Percentiles rank a stretch among this genome's conserved stretches.
Conservation (phyloP, 2,329 filamentous ascomycete genomes). For the Phyllosticta capitalensis region DNA sequence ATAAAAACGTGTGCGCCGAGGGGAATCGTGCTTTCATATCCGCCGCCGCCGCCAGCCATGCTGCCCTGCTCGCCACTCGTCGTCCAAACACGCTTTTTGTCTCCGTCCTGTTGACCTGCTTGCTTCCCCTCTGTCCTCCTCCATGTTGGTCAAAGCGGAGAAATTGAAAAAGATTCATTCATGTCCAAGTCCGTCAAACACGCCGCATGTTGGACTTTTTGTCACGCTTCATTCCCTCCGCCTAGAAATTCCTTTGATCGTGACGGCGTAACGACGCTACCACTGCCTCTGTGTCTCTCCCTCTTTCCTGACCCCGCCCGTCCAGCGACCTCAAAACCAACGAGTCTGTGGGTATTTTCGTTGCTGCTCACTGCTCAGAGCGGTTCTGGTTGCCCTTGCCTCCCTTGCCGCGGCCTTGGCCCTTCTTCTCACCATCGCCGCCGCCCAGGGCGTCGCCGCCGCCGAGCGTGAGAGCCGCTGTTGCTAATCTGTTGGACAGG, state of each 20-base stretch:
- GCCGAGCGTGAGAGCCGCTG: constrained; percentile 41
- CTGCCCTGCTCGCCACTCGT: no score
- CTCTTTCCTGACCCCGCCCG: not conserved
- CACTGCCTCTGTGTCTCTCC: not conserved
- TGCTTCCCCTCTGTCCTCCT: not conserved
- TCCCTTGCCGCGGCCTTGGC: constrained; percentile 22
- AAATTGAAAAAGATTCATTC: not conserved
- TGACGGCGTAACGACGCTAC: constrained; percentile 3
- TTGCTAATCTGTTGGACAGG: constrained; percentile 87
- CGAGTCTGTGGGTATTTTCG: not conserved
- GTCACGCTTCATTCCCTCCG: not conserved
- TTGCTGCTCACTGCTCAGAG: constrained; percentile 11
- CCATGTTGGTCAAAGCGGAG: not conserved
- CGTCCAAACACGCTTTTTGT: not conserved
- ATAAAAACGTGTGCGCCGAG: not conserved
- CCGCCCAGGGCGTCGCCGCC: constrained; percentile 26
- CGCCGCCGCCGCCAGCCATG: not conserved
- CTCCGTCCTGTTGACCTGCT: not conserved
- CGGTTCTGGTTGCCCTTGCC: constrained; percentile 18
- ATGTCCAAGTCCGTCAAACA: constrained; percentile 7
- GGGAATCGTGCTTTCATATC: not conserved
- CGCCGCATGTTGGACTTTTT: not conserved
- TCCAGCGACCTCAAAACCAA: not conserved
- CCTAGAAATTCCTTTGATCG: constrained; percentile 4
- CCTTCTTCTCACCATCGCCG: constrained; percentile 24